Base-by-base conservation (phyloP, 2,329 filamentous ascomycete genomes). In the Parastagonospora nodorum region DNA sequence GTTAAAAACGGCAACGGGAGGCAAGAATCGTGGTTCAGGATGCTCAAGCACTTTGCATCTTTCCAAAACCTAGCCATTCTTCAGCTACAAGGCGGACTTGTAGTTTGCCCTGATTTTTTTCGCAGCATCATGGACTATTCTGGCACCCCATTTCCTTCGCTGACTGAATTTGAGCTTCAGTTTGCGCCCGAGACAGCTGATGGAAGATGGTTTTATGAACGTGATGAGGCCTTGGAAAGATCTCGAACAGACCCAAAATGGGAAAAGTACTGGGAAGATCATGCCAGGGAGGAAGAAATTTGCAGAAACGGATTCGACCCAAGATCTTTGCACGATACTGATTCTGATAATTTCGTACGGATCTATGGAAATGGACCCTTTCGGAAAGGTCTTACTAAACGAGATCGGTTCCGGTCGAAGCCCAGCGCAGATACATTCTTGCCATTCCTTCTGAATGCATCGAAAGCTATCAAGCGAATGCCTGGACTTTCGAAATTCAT, bases 111-210 rank as follows among this genome's bases (percentile, higher is more conserved):
- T 6, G 30, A 52, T 11, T 42, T 56, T 30, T 50, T 50, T 27
- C 27, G 33, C 4, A 31, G 8, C 14, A 42, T 52, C 11, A 16
- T 31, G 37, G 43, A 45, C 8, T 12, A 50, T 35, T 8, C 38
- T 27, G 40, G 27, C 14, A 30, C 33, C 1, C 44, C 48, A 15
- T 51, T 57, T 32, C 44, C 43, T 24, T 31, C 50, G 2, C 50
- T 57, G 11, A 14, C 45, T 33, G 50, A 57, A n/a, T 33, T 57
- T 4, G 27, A 45, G 19, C 2, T 57, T 5, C 47, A 53, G 8
- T 48, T 53, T 43, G 35, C 47, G n/a, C n/a, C 45, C 8, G 44
- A 57, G 32, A 57, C 46, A 32, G 47, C 50, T 11, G 50, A 57
- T 39, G 53, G 50, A 24, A 30, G 50, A 39, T 57, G 50, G 53